Evolutionary conservation across 2,329 filamentous ascomycete genomes (phyloP).

Genomic region (Colletotrichum falcatum): DNA sequence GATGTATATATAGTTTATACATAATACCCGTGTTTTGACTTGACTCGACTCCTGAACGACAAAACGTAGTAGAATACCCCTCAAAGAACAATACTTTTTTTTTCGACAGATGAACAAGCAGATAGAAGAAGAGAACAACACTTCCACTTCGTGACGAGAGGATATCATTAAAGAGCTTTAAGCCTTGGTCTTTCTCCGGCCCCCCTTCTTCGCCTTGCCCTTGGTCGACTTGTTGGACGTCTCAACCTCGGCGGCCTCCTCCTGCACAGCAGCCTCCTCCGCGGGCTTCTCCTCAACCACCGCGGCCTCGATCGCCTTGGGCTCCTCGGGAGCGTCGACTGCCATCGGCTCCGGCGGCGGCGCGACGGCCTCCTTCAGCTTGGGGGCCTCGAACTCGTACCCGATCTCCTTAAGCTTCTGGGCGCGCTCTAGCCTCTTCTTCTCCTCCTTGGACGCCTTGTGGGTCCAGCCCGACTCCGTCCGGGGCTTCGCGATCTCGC

Average conservation of each 20-base stretch:
- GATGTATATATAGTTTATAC: neutral
- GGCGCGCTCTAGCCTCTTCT: conserved; percentile 74
- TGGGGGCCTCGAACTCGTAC: conserved; percentile 84
- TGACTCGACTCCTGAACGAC: conserved; percentile 12
- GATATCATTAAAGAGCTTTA: conserved; percentile 44
- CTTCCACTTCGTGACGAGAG: conserved; percentile 28
- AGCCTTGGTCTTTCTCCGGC: conserved; percentile 52
- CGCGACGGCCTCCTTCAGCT: conserved; percentile 69
- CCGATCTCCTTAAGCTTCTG: conserved; percentile 83
- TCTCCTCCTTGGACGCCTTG: conserved; percentile 79
- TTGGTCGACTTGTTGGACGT: conserved; percentile 46
- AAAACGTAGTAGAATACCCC: conserved; percentile 13
- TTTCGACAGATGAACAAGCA: neutral
- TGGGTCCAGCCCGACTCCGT: conserved; percentile 83
- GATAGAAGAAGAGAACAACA: neutral
- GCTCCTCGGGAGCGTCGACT: conserved; percentile 49
- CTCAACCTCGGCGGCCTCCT: conserved; percentile 45
- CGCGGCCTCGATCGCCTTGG: conserved; percentile 49
- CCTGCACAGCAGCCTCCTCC: conserved; percentile 49
- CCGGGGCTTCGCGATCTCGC: conserved; percentile 77
- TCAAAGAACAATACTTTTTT: conserved; percentile 20
- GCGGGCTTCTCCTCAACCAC: conserved; percentile 53
- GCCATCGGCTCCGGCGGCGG: conserved; percentile 52
- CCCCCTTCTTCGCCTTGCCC: conserved; percentile 48
- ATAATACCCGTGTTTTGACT: conserved; percentile 10